Evolutionary conservation across 2,329 filamentous ascomycete species (phyloP).

Genomic region (Boeremia lycopersici): DNA sequence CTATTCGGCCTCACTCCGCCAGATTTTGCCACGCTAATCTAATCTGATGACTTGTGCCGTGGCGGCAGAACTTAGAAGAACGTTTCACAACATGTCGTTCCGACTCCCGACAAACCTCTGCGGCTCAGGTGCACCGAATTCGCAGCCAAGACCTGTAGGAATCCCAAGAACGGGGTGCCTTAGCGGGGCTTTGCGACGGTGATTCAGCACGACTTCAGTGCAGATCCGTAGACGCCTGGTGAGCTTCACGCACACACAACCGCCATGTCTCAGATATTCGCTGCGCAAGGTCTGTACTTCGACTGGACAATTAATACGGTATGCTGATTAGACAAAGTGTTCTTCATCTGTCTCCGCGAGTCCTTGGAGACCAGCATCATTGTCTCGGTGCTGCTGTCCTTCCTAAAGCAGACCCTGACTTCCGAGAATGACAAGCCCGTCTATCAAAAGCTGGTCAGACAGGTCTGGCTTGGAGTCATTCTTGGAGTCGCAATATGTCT

Average conservation of each 20-base stretch:
- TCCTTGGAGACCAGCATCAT: slow-evolving; percentile 81
- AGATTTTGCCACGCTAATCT: slow-evolving; percentile 6
- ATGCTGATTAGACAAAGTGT: slow-evolving; percentile 56
- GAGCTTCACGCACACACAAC: background rate
- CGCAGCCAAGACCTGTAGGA: background rate
- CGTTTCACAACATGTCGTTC: background rate
- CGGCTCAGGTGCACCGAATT: background rate
- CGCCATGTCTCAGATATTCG: slow-evolving; percentile 9
- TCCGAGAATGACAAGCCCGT: slow-evolving; percentile 63
- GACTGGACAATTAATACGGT: fast-evolving
- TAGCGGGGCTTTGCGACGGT: background rate
- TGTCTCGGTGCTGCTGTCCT: slow-evolving; percentile 79
- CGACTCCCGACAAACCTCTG: background rate
- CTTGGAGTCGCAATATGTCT: slow-evolving; percentile 68
- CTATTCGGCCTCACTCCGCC: background rate
- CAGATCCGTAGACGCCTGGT: background rate
- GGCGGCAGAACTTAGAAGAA: background rate
- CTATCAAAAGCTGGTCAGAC: slow-evolving; percentile 68
- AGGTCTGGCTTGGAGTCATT: slow-evolving; percentile 28
- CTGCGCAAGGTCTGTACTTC: slow-evolving; percentile 2
- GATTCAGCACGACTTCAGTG: too few relatives aligned
- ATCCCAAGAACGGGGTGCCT: background rate
- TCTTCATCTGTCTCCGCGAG: slow-evolving; percentile 88
- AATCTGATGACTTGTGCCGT: slow-evolving; percentile 29
- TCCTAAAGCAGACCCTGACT: slow-evolving; percentile 78